Conservation (phyloP, 1,139 yeast species). For the Chernovozyma sophiae-reginae region DNA sequence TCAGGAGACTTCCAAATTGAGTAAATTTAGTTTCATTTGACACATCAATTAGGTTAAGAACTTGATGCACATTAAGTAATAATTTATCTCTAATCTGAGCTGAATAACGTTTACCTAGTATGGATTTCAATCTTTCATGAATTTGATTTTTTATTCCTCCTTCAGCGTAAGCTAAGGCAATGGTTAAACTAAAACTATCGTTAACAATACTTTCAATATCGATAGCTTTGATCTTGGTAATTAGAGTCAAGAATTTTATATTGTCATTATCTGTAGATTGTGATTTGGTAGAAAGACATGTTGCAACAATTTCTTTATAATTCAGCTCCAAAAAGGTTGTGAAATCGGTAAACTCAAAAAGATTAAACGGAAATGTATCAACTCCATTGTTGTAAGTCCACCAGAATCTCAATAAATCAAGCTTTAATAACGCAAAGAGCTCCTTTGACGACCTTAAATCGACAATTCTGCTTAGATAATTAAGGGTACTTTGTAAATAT, state of each 20-base stretch:
- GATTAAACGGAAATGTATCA: constrained; percentile 32
- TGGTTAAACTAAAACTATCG: constrained; percentile 30
- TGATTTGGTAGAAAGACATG: constrained; percentile 10
- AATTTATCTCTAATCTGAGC: constrained; percentile 16
- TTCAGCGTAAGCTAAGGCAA: constrained; percentile 44
- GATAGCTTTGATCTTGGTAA: constrained; percentile 13
- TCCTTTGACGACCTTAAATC: constrained; percentile 12
- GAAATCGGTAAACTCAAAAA: constrained; percentile 30
- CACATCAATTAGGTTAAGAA: constrained; percentile 39
- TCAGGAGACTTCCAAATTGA: constrained; percentile 7
- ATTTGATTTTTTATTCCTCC: constrained; percentile 40
- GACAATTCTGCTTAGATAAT: constrained; percentile 15
- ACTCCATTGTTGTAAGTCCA: constrained; percentile 26
- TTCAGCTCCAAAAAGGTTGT: constrained; percentile 25
- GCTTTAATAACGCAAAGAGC: constrained; percentile 25
- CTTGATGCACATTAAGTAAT: constrained; percentile 18
- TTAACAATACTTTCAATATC: constrained; percentile 18
- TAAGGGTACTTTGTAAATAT: constrained; percentile 25
- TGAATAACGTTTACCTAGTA: constrained; percentile 13
- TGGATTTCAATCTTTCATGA: constrained; percentile 16
- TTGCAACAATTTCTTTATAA: constrained; percentile 31
- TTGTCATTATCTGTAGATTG: constrained; percentile 5
- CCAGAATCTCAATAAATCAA: constrained; percentile 42
- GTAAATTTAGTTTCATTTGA: constrained; percentile 18
- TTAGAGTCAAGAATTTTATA: constrained; percentile 13